Evolutionary conservation across 179 eudicot species (phyloP).

Genomic region (Carnegiea gigantea): DNA sequence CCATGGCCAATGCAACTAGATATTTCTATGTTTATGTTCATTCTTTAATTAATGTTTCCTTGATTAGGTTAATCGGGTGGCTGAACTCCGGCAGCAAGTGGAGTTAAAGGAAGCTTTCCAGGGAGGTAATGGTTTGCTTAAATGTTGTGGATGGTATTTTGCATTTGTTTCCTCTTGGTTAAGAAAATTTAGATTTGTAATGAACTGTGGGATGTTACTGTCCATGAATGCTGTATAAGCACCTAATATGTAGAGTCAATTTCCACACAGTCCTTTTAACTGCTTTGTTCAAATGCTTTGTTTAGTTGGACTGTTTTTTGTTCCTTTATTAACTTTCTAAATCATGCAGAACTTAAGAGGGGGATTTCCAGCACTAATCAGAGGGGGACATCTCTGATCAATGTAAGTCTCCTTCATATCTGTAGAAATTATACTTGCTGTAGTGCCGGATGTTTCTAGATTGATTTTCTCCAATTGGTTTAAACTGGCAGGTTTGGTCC

Average conservation of each 20-base stretch:
- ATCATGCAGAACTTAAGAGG: constrained; percentile 59
- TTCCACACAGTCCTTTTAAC: background rate
- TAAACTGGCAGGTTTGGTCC: background rate
- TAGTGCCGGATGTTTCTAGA: background rate
- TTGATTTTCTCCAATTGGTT: background rate
- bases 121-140: constrained; percentile 53
- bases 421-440: background rate
- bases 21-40: background rate
- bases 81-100: constrained; percentile 66
- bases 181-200: background rate
- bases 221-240: background rate
- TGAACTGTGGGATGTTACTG: background rate
- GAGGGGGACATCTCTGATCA: constrained; percentile 38
- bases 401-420: constrained; percentile 46
- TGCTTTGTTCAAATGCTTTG: background rate
- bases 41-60: constrained; percentile 17
- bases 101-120: constrained; percentile 62
- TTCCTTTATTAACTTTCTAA: background rate
- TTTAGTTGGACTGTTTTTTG: background rate
- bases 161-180: background rate
- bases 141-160: background rate
- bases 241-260: background rate
- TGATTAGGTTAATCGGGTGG: constrained; percentile 62
- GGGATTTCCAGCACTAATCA: constrained; percentile 49
- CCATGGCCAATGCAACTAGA: background rate